Base-by-base conservation (phyloP, 768 basidiomycete genomes). In the Leccinum imitatum region DNA sequence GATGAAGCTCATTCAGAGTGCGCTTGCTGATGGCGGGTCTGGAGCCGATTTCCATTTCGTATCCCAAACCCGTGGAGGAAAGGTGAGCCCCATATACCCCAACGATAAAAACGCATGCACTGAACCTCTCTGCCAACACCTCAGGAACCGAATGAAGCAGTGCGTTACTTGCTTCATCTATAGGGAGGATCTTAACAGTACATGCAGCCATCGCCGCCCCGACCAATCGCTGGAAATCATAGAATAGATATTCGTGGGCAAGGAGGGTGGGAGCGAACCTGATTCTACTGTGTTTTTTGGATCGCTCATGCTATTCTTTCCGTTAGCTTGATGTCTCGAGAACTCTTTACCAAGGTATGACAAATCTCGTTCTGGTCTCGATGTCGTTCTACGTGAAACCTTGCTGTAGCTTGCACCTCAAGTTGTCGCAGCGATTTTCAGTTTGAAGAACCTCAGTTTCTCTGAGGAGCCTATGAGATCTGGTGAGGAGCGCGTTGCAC, bases 371-470 rank as follows among this genome's bases (percentile, higher is more conserved):
- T 33, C 10, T 60, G 2, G 51, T 30, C 54, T 4, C 6, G 44
- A 53, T 4, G n/a, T 41, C 48, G 73, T 71, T 35, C 61, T 77
- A 13, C 35, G 25, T 30, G 10, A 13, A 19, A 41, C 8, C 15
- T 9, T 3, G 6, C 48, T 47, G 21, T 13, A 83, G 82, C 77
- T 80, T 30, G 78, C 78, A 3, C 77, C 82, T 27, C 69, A 69
- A 30, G 73, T 82, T 23, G 63, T 87, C 21, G 72, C 76, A 2
- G 73, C 70, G 6, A 77, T 87, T 46, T 78, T 85, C 58, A 71
- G 71, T 33, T 70, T 83, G 58, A 76, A 78, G 54, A 67, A 76
- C 21, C 51, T 86, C 14, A 1, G 17, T 10, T 63, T 67, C 33
- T 23, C 56, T 23, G 44, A 30, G 2, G 50, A 17, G 3, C 51